Base-by-base conservation (phyloP, 208 protist species). In the Ichthyophonus hoferi region DNA sequence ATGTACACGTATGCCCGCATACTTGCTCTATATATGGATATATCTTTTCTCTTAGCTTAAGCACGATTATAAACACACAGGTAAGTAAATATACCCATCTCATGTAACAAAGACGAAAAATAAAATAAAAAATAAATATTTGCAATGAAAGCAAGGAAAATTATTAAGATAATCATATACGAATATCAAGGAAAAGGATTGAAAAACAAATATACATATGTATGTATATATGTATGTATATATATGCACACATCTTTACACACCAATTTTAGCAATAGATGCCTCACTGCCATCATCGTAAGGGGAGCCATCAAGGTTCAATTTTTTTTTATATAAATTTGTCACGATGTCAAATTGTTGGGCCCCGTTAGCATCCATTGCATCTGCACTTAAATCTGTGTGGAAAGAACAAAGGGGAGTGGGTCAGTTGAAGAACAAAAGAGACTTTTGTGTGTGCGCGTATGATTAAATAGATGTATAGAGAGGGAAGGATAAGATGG, bases 291-390 rank as follows among this genome's bases (percentile, higher is more conserved):
- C n/a, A n/a, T n/a, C 50, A 7, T 67, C 91, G 76, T 92, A 42
- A 17, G 83, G 58, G 40, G 42, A 17, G 41, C 92, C 92, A 41
- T 83, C 77, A 0, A 41, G 0, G 33, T 79, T 78, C 33, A 95
- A 14, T 40, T 91, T 83, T 58, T 79, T 90, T 79, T 95, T 95
- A 82, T 91, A 94, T 35, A 95, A 90, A 58, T 93, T 93, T 58
- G 94, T 91, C 34, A 90, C 58, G 1, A 95, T 87, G 87, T 95
- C 93, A n/a, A 94, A 87, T 79, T 94, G 92, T 83, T 95, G 93
- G 58, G 93, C 91, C 17, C 93, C 93, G 38, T 92, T 93, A 35
- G 94, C 88, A 85, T 95, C 93, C 93, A 95, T 94, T 34, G 91
- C 91, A 88, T 95, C 93, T 2, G 94, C 83, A 85, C 90, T 92